Conservation (phyloP, 2,329 filamentous ascomycete species). For the Fusarium subglutinans region DNA sequence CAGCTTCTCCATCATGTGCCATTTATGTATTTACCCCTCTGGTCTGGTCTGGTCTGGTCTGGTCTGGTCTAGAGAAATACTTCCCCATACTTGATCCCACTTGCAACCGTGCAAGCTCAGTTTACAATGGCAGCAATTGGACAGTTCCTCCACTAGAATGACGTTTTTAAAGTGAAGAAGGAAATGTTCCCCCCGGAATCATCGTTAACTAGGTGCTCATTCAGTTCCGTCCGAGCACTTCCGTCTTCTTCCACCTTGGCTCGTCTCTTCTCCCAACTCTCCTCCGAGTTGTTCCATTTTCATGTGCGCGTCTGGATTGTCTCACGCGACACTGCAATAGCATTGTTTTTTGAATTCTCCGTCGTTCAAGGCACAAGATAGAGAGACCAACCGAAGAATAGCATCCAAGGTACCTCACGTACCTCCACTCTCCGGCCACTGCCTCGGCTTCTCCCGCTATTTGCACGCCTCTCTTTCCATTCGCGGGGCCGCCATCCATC, state of each 20-base stretch:
- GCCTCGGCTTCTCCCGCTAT: slow-evolving; percentile 44
- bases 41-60: background rate
- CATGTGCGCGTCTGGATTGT: slow-evolving; percentile 21
- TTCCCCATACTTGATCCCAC: slow-evolving; percentile 39
- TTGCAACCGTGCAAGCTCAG: slow-evolving; percentile 14
- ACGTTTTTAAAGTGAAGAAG: slow-evolving; percentile 24
- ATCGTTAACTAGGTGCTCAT: slow-evolving; percentile 29
- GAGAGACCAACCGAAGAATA: slow-evolving; percentile 8
- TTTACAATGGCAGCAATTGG: slow-evolving; percentile 13
- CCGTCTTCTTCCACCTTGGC: slow-evolving; percentile 28
- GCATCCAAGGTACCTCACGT: background rate
- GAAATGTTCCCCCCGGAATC: slow-evolving; percentile 16
- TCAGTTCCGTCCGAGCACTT: slow-evolving; percentile 33
- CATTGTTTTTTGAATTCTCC: slow-evolving; percentile 5
- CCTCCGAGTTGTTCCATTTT: slow-evolving; percentile 21
- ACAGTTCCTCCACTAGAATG: slow-evolving; percentile 30
- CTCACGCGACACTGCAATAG: slow-evolving; percentile 21
- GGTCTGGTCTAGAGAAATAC: background rate
- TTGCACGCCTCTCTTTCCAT: slow-evolving; percentile 28
- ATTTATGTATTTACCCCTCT: background rate
- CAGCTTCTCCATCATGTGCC: slow-evolving; percentile 33
- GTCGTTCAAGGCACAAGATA: slow-evolving; percentile 9
- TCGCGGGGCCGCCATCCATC: slow-evolving; percentile 40
- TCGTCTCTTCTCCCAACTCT: background rate
- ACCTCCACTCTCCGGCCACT: slow-evolving; percentile 25